Conservation (phyloP, 257 asterid species). For the Solanum medicagineum region DNA sequence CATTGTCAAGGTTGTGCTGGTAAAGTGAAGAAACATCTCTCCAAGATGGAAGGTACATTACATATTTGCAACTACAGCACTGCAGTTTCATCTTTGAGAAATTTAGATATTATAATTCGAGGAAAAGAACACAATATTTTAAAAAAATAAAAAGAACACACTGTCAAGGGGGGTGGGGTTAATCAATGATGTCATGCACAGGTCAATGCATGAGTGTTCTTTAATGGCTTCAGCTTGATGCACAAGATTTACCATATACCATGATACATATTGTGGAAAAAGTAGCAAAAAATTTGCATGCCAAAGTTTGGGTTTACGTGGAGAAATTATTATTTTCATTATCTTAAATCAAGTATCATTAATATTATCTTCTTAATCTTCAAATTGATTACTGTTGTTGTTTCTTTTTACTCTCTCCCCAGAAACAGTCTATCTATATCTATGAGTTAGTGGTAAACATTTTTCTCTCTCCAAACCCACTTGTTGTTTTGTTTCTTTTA, state of each 20-base stretch:
- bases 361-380: no score
- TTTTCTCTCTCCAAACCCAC: no score
- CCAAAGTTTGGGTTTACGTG: not conserved
- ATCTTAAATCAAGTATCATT: no score
- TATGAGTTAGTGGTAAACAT: no score
- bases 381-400: no score
- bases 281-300: not conserved
- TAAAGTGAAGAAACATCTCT: conserved; percentile 62
- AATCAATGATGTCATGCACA: not conserved
- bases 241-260: not conserved
- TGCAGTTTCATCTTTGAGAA: not conserved
- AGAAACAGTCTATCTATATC: no score
- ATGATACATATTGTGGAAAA: not conserved
- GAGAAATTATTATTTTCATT: no score
- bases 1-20: conserved; percentile 92
- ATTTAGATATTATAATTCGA: not conserved
- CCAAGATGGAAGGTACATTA: conserved; percentile 71
- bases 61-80: not conserved
- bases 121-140: not conserved
- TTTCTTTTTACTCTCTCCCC: no score
- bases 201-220: not conserved
- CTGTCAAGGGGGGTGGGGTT: no score
- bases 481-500: no score
- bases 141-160: not conserved
- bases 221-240: not conserved